Conservation (phyloP, 1,139 yeast species). For the Nadsonia starkeyi-henricii region DNA sequence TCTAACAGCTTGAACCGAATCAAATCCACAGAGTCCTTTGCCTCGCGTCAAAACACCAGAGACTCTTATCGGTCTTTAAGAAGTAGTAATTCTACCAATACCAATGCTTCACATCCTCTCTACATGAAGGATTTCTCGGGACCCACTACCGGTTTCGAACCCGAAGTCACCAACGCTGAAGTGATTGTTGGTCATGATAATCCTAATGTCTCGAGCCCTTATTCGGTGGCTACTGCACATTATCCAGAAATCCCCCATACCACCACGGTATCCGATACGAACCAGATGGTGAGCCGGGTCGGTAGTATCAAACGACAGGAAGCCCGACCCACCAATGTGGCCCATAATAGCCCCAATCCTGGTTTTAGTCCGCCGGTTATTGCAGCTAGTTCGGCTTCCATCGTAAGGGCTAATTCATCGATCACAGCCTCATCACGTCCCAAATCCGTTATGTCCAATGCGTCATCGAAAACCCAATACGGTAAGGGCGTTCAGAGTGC, state of each 20-base stretch:
- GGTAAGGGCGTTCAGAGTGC: constrained; percentile 10
- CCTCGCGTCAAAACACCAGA: background rate
- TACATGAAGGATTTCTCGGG: background rate
- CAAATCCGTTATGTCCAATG: background rate
- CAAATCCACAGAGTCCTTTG: background rate
- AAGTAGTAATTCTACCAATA: background rate
- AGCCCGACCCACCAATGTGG: background rate
- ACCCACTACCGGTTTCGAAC: background rate
- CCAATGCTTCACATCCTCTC: background rate
- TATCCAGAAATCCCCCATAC: background rate
- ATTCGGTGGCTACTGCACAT: background rate
- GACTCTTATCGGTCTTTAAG: background rate
- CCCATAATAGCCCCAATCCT: background rate
- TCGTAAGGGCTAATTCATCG: background rate
- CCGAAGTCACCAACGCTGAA: no score
- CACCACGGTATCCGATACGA: background rate
- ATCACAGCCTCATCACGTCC: background rate
- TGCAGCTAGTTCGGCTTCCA: background rate
- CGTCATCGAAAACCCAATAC: background rate
- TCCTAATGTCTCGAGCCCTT: background rate
- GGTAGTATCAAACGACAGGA: background rate
- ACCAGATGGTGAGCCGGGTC: background rate
- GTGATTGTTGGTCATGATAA: no score
- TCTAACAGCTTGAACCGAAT: background rate
- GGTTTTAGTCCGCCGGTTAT: background rate